These are phyloP conservation scores for Teratosphaeria epicoccoides DNA, from an alignment of 2,329 filamentous ascomycete species.

Conservation along the genomic window DNA sequence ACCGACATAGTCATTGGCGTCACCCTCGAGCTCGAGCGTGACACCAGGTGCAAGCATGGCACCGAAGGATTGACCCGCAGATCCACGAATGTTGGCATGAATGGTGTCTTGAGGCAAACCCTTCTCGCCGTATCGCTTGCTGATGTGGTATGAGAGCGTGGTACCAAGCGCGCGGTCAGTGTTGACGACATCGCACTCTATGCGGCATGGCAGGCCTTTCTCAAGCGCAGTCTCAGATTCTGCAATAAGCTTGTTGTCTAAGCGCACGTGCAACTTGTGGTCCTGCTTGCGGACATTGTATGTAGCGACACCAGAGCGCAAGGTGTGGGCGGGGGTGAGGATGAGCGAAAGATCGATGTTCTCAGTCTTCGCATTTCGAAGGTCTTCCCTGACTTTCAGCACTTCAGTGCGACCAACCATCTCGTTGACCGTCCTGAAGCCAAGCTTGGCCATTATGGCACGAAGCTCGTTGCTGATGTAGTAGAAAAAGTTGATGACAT, in stretches of 20 bases:
- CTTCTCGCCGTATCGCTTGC: conserved; percentile 78
- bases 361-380: conserved; percentile 77
- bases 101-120: conserved; percentile 88
- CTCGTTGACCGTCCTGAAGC: conserved; percentile 90
- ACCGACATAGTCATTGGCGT: conserved; percentile 92
- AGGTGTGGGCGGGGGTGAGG: conserved; percentile 87
- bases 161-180: conserved; percentile 90
- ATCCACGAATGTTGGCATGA: conserved; percentile 92
- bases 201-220: conserved; percentile 83
- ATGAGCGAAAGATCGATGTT: conserved; percentile 91
- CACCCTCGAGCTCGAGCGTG: conserved; percentile 88
- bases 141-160: conserved; percentile 91
- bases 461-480: conserved; percentile 93
- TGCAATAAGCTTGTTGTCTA: conserved; percentile 95
- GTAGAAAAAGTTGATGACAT: conserved; percentile 99
- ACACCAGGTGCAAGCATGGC: conserved; percentile 88
- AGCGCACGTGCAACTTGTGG: conserved; percentile 79
- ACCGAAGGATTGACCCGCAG: conserved; percentile 92
- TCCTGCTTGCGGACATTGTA: conserved; percentile 98
- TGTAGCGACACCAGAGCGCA: conserved; percentile 85
- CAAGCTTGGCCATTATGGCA: conserved; percentile 92
- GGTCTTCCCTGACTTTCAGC: conserved; percentile 75
- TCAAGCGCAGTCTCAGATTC: conserved; percentile 91
- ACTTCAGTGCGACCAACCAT: conserved; percentile 92
- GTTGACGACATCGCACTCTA: conserved; percentile 94